Evolutionary conservation across 2,329 filamentous ascomycete species (phyloP), one percentile per base, ranked within the genome.

Genomic region (Pleomassaria siparia): DNA sequence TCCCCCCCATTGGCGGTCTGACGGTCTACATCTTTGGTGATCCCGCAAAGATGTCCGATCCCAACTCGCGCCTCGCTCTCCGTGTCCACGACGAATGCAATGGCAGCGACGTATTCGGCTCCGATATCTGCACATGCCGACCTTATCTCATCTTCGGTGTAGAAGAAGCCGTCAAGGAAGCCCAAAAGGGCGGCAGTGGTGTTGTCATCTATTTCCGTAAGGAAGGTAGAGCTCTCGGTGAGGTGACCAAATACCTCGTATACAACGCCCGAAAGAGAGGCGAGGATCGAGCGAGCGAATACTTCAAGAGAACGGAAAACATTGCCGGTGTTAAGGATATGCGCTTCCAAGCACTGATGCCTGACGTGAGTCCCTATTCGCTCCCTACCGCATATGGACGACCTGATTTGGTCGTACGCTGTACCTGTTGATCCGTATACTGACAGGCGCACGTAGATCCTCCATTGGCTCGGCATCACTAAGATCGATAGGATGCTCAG

Each of bases 181-280:
- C 94, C 10, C 94, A 97, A 69, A 90, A 88, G 47, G 92, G 92
- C 44, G 92, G 92, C 40, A 92, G 87, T 60, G 92, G 92, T 47
- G 90, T 96, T 18, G 94, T 97, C 44, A 96, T 97, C 69, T 99
- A 99, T 72, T 99, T 97, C 82, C 85, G 94, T 59, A 99, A 99
- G 71, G 94, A 99, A 76, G 94, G 94, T 25, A 83, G 94, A 58
- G 94, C 92, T 29, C 77, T 97, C 6, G 94, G 94, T 44, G 94
- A 99, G 72, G 94, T 99, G 24, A 95, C 91, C 44, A 96, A 96
- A 64, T 86, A 86, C 54, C 72, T 86, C 69, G 91, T 95, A 64
- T 82, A 92, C 77, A 94, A 92, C 67, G 88, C 88, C 32, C 56
- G 70, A 30, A 94, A 92, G 74, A 84, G 88, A 60, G 87, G 87